Evolutionary conservation across 164 flowering plant species (phyloP).

Genomic region (Chimonanthus salicifolius): DNA sequence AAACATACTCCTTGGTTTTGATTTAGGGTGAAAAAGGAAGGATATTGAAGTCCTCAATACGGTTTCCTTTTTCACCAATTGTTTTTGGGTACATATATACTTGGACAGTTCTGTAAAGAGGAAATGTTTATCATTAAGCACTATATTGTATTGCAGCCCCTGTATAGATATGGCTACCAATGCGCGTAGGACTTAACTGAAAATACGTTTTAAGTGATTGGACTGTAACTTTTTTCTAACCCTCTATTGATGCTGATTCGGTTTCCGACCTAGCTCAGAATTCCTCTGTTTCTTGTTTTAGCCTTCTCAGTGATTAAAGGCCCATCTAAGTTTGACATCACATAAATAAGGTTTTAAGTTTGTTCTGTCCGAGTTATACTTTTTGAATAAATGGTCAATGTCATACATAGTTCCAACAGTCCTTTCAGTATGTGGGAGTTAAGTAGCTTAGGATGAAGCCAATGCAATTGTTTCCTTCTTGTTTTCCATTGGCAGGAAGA

Average conservation of each 20-base stretch:
- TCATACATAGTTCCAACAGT: not conserved
- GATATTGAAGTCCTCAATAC: not conserved
- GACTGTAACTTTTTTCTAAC: too few species aligned
- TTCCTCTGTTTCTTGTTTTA: not conserved
- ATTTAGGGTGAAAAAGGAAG: not conserved
- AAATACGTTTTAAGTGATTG: too few species aligned
- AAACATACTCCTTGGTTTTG: not conserved
- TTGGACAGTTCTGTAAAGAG: too few species aligned
- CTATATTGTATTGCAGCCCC: too few species aligned
- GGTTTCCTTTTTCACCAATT: too few species aligned
- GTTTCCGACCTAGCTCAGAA: not conserved
- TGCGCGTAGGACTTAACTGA: too few species aligned
- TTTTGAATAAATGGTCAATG: not conserved
- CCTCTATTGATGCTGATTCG: not conserved
- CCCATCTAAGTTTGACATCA: not conserved
- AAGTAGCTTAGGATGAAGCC: not conserved
- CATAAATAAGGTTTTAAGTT: not conserved
- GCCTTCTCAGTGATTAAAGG: not conserved
- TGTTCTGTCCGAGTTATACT: not conserved
- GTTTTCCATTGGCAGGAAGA: slow-evolving; percentile 58
- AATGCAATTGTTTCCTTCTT: not conserved
- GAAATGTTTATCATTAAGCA: too few species aligned
- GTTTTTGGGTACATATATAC: too few species aligned
- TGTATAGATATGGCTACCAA: too few species aligned
- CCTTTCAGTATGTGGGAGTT: not conserved